Percentiles rank a stretch among this genome's conserved stretches.
These are phyloP conservation scores for Dictyophora rubrovolvata DNA, from an alignment of 768 basidiomycete genomes.

Conservation along the genomic window DNA sequence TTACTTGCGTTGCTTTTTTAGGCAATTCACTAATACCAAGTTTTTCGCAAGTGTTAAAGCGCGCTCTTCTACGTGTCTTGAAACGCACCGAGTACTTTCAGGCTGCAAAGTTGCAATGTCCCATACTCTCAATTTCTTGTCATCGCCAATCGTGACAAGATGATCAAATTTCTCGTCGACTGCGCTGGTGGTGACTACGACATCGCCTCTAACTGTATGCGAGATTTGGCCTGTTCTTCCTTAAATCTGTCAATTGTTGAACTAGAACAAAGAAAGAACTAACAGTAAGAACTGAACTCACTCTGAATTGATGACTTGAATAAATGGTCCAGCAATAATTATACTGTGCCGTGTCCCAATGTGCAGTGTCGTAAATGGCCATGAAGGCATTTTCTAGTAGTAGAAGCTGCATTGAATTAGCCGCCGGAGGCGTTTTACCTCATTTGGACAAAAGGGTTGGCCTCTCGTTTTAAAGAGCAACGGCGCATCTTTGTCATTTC, in stretches of 20 bases:
- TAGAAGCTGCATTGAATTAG: neutral
- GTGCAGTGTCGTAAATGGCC: slow-evolving; percentile 7
- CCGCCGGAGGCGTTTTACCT: neutral
- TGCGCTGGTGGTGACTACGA: slow-evolving; percentile 45
- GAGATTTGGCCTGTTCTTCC: slow-evolving; percentile 34
- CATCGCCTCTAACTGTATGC: neutral
- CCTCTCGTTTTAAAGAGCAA: too few species aligned
- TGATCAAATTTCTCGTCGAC: slow-evolving; percentile 34
- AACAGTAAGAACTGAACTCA: slow-evolving; percentile 30
- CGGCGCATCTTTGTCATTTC: too few species aligned
- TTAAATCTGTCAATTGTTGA: slow-evolving; percentile 21
- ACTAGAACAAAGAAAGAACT: slow-evolving; percentile 31
- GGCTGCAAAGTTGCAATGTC: slow-evolving; percentile 44
- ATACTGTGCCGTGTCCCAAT: slow-evolving; percentile 15
- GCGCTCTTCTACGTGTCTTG: neutral
- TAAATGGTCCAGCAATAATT: slow-evolving; percentile 49
- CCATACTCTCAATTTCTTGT: slow-evolving; percentile 77
- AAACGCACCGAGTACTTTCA: slow-evolving; percentile 49
- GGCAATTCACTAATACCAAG: slow-evolving; percentile 52
- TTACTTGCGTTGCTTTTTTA: slow-evolving; percentile 73
- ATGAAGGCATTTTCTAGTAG: slow-evolving; percentile 4
- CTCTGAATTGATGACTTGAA: slow-evolving; percentile 49
- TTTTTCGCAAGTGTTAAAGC: neutral
- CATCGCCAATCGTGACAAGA: slow-evolving; percentile 61
- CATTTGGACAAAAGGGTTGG: too few species aligned